Evolutionary conservation across 345 rosid species (phyloP), one percentile per base, ranked within the genome.

Genomic region (Chamaenerion angustifolium): DNA sequence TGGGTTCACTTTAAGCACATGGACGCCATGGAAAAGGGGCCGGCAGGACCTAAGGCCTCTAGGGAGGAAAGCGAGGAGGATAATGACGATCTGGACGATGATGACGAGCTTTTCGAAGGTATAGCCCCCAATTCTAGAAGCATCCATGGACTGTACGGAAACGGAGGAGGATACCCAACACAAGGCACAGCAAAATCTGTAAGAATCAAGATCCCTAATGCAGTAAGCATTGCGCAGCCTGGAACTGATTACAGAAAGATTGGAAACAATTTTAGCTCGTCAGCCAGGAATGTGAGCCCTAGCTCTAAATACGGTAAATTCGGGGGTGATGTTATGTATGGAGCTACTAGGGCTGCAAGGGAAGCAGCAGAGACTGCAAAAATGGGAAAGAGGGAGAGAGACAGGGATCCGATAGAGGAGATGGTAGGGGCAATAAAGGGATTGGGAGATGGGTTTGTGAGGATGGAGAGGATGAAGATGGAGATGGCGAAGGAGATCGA

Each of bases 11-110:
- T 74, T 53, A 79, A 74, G 67, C 64, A 77, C 35, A 85, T 89
- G 95, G 94, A 85, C 46, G 69, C 86, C 8, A 83, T 86, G 97
- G 97, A 86, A 65, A 85, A 72, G 53, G 79, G 90, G 3, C 77
- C 80, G 55, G 16, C 58, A 40, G 12, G 63, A 60, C 48, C 57
- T 35, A 51, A 51, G 42, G 45, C 49, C 21, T 46, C 47, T 16
- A 27, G 11, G 45, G 71, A 61, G 1, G 42, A 66, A 15, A 42
- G 50, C 15, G 79, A 71, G 0, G 83, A 69, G 11, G 65, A 62
- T 1, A 66, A 70, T 11, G 76, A 76, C 27, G 75, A 72, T 16
- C 59, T 68, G 12, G 73, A 67, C 19, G 61, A 58, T 13, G 76
- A 71, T 14, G 47, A 19, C 40, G 49, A 41, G 12, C 55, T 11